Conservation (phyloP, 148 eudicot species). For the Nyssa sinensis region DNA sequence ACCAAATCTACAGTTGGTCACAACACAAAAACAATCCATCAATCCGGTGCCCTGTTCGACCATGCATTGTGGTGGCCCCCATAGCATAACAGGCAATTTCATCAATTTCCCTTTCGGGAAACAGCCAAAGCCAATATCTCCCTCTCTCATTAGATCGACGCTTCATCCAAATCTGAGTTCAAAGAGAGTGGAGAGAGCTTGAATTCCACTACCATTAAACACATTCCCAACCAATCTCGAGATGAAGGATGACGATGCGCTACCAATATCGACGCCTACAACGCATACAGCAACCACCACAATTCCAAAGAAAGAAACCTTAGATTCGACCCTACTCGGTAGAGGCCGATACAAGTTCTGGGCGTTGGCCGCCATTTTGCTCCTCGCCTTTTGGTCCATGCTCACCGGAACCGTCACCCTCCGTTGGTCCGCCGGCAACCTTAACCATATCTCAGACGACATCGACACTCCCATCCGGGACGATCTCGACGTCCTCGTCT, state of each 20-base stretch:
- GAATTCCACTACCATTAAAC: background rate
- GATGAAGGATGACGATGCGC: conserved; percentile 59
- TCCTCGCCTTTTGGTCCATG: conserved; percentile 93
- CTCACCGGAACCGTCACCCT: conserved; percentile 90
- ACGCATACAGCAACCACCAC: conserved; percentile 25
- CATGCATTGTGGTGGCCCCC: background rate
- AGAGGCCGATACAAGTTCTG: conserved; percentile 80
- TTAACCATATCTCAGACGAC: conserved; percentile 48
- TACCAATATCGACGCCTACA: conserved; percentile 53
- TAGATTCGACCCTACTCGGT: conserved; percentile 31
- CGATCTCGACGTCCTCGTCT: conserved; percentile 82
- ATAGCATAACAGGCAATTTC: background rate
- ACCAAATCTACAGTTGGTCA: too few relatives aligned
- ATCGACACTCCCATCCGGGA: conserved; percentile 44
- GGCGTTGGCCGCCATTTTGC: conserved; percentile 71
- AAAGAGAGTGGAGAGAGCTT: background rate
- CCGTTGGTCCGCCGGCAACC: conserved; percentile 73
- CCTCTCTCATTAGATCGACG: background rate
- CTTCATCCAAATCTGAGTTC: conserved; percentile 1
- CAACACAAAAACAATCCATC: too few relatives aligned
- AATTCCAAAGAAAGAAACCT: conserved; percentile 33
- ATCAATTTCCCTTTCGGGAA: background rate
- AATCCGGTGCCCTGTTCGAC: too few relatives aligned
- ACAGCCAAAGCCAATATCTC: background rate
- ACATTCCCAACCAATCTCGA: background rate